Percentiles rank a stretch among this genome's conserved stretches.
Conservation (phyloP, 345 rosid genomes). For the Syzygium jambos region DNA sequence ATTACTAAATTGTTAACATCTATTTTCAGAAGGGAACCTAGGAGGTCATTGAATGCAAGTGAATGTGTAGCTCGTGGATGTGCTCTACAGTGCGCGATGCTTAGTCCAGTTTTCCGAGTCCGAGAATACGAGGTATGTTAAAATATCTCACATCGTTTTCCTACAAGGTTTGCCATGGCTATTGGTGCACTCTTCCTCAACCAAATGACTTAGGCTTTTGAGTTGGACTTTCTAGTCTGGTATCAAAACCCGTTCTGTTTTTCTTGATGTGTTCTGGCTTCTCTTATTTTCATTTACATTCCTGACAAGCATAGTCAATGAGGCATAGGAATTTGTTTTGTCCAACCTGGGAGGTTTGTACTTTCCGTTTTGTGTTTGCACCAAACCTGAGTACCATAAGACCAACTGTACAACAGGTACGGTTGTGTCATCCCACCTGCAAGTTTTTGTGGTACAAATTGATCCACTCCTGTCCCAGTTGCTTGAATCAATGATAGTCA, state of each 20-base stretch:
- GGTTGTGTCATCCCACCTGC: neutral
- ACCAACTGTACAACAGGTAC: neutral
- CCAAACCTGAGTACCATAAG: neutral
- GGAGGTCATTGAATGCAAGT: conserved; percentile 48
- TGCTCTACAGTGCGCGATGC: conserved; percentile 62
- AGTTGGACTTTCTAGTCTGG: neutral
- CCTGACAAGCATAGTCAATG: neutral
- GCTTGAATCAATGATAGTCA: neutral
- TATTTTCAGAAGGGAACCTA: conserved; percentile 42
- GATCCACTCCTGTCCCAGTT: neutral
- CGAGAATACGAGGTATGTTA: conserved; percentile 48
- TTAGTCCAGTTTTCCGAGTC: conserved; percentile 48
- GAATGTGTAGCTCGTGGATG: conserved; percentile 66
- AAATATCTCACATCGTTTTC: neutral
- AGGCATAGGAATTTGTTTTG: neutral
- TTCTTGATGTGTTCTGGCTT: neutral
- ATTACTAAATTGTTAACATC: conserved; percentile 32
- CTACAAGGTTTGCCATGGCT: neutral
- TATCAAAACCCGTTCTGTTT: neutral
- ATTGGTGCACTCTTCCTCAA: neutral
- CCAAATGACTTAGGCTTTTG: neutral
- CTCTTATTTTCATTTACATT: neutral
- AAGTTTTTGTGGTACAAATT: neutral
- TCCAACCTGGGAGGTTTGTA: neutral
- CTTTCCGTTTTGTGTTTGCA: neutral